These are phyloP conservation scores for Volvox reticuliferus DNA, from an alignment of 139 green algal species.

Conservation along the genomic window DNA sequence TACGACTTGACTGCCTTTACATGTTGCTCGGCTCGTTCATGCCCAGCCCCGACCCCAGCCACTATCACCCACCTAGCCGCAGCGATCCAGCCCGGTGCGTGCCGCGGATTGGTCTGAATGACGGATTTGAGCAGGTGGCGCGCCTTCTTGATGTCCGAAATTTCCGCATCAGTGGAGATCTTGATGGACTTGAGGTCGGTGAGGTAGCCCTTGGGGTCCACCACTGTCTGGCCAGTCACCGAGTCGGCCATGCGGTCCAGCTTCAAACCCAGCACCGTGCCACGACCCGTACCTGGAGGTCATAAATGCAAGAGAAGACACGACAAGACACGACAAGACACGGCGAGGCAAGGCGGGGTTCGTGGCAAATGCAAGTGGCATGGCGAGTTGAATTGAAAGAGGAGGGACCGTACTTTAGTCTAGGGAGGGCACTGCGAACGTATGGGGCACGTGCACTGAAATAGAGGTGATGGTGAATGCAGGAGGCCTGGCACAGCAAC, in stretches of 20 bases:
- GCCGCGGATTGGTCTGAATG: constrained; percentile 95
- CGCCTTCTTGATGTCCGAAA: constrained; percentile 98
- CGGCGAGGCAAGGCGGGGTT: background rate
- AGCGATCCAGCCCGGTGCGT: constrained; percentile 98
- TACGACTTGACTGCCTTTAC: no score
- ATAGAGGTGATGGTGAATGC: no score
- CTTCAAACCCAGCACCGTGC: constrained; percentile 93
- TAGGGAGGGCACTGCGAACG: background rate
- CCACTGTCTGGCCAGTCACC: constrained; percentile 93
- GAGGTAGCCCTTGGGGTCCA: constrained; percentile 99
- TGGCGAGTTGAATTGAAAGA: background rate
- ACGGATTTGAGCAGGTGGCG: constrained; percentile 96
- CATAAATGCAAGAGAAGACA: background rate
- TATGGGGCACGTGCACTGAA: no score
- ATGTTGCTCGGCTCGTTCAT: no score
- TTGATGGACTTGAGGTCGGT: constrained; percentile 91
- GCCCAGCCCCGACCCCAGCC: no score
- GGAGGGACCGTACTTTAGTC: background rate
- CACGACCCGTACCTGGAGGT: constrained; percentile 79
- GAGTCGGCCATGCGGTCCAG: constrained; percentile 94
- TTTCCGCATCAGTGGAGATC: constrained; percentile 85
- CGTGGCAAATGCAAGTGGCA: background rate
- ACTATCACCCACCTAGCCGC: constrained; percentile 76
- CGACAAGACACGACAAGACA: background rate
- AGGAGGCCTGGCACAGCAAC: no score